Percentiles rank a stretch among this genome's conserved stretches.
These are phyloP conservation scores for Aspergillus fumigatus DNA, from an alignment of 2,329 filamentous ascomycete species.

Conservation along the genomic window DNA sequence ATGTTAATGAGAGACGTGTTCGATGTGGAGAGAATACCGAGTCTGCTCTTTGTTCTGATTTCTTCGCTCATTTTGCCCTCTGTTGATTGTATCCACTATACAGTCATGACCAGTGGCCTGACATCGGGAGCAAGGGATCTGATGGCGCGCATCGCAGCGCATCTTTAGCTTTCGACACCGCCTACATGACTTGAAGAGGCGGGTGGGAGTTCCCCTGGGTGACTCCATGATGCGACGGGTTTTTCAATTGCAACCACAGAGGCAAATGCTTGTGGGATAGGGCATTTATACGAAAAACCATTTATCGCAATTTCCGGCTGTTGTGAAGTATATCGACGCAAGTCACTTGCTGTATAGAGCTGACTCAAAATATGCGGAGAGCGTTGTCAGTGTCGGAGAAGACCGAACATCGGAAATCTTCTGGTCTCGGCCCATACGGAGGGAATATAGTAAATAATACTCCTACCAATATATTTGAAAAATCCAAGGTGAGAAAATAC, in stretches of 20 bases:
- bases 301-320: neutral
- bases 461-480: neutral
- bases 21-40: slow-evolving; percentile 12
- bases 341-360: neutral
- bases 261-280: neutral
- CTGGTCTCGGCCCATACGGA: neutral
- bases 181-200: slow-evolving; percentile 34
- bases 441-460: accelerated
- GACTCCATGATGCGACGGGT: neutral
- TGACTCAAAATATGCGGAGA: neutral
- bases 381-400: neutral
- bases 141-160: slow-evolving; percentile 33
- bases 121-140: slow-evolving; percentile 33
- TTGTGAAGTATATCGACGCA: neutral
- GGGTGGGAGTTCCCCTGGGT: slow-evolving; percentile 14
- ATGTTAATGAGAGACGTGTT: slow-evolving; percentile 12
- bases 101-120: slow-evolving; percentile 30
- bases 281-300: neutral
- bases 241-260: neutral
- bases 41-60: slow-evolving; percentile 18
- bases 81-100: slow-evolving; percentile 29
- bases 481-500: neutral
- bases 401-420: neutral
- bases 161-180: slow-evolving; percentile 34
- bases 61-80: slow-evolving; percentile 21